These are phyloP conservation scores for Botrytis medusae DNA, from an alignment of 2,329 filamentous ascomycete species.

Conservation along the genomic window DNA sequence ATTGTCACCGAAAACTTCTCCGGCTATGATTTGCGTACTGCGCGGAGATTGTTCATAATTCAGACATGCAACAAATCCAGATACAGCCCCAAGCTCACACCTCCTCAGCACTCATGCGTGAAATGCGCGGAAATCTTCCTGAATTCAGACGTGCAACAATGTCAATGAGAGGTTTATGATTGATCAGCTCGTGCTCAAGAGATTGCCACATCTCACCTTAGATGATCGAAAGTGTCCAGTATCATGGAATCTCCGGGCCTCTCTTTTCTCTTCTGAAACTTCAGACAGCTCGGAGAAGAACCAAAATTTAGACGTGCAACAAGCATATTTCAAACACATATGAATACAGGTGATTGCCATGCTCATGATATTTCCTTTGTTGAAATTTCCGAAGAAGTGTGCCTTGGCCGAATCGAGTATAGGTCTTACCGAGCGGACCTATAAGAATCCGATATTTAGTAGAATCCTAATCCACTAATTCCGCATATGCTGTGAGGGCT, in stretches of 20 bases:
- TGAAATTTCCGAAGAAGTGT: neutral
- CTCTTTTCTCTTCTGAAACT: neutral
- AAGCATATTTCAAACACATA: neutral
- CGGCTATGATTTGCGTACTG: neutral
- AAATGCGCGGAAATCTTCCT: neutral
- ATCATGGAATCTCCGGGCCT: neutral
- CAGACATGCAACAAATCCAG: neutral
- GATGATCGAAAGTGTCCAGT: neutral
- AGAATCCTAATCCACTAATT: neutral
- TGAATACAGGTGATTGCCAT: neutral
- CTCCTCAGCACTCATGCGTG: neutral
- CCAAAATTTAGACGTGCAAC: neutral
- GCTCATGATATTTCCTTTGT: neutral
- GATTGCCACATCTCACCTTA: neutral
- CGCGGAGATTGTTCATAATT: neutral
- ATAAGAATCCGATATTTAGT: neutral
- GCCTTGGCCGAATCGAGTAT: neutral
- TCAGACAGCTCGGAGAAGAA: neutral
- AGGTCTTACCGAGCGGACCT: constrained; percentile 8
- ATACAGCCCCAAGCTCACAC: neutral
- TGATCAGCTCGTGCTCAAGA: neutral
- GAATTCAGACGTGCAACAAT: neutral
- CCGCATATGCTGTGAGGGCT: neutral
- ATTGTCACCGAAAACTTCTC: neutral
- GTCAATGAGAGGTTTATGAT: neutral